Percentiles rank a stretch among this genome's conserved stretches.
Conservation (phyloP, 78 protist genomes). For the Mastigamoeba balamuthi region DNA sequence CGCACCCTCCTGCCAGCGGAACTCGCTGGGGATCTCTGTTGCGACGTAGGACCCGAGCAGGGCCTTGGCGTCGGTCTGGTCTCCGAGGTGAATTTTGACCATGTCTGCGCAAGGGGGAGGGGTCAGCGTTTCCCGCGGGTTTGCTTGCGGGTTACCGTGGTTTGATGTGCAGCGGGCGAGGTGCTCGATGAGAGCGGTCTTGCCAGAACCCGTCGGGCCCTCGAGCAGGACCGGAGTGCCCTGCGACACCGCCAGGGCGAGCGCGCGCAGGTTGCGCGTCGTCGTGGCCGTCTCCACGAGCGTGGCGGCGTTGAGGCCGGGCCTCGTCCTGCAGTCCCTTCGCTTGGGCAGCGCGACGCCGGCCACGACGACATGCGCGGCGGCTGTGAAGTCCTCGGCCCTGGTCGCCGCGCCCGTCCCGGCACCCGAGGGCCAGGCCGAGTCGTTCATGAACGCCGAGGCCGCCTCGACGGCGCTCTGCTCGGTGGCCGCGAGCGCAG, state of each 20-base stretch:
- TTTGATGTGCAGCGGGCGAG: conserved; percentile 54
- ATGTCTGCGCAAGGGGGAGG: background rate
- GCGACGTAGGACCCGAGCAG: conserved; percentile 87
- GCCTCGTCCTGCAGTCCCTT: no score
- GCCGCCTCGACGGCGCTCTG: no score
- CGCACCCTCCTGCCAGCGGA: conserved; percentile 89
- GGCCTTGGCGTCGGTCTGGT: conserved; percentile 79
- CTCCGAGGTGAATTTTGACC: conserved; percentile 80
- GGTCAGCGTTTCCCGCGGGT: background rate
- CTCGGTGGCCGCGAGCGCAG: no score
- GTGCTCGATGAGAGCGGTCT: conserved; percentile 63
- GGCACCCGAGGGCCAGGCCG: no score
- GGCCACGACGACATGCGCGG: no score
- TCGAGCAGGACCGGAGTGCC: conserved; percentile 65
- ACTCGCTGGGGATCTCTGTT: conserved; percentile 86
- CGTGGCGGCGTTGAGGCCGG: no score
- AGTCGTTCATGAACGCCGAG: no score
- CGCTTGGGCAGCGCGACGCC: no score
- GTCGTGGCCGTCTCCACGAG: conserved; percentile 56
- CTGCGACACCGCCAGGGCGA: conserved; percentile 60
- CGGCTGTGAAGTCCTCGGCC: no score
- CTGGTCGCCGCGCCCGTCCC: no score
- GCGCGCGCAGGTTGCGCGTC: conserved; percentile 31
- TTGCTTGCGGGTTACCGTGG: background rate
- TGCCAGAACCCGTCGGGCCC: conserved; percentile 87